Conservation (phyloP, 768 basidiomycete genomes). For the Goffeauzyma gilvescens region DNA sequence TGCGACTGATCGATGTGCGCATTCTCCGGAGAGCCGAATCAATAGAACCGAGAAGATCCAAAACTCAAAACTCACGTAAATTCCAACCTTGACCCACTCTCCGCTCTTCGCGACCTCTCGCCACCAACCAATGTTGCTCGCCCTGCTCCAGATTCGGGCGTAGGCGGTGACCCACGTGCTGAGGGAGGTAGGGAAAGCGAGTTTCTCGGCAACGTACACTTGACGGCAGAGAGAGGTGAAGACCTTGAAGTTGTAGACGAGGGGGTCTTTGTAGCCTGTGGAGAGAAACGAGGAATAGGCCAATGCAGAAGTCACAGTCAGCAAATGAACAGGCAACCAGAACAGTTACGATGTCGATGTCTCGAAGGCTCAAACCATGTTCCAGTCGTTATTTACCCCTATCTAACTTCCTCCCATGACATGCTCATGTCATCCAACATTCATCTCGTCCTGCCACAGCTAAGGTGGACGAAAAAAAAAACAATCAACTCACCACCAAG, state of each 20-base stretch:
- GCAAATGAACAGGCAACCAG: too few relatives aligned
- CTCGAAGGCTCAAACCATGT: too few relatives aligned
- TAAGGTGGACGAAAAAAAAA: too few relatives aligned
- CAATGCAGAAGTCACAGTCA: background rate
- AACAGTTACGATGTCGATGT: too few relatives aligned
- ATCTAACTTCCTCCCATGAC: too few relatives aligned
- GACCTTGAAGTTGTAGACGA: slow-evolving; percentile 31
- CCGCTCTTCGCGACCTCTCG: slow-evolving; percentile 21
- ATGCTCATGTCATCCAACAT: too few relatives aligned
- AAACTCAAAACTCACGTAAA: slow-evolving; percentile 22
- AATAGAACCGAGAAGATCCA: too few relatives aligned
- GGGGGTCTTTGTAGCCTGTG: slow-evolving; percentile 21
- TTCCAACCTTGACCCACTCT: slow-evolving; percentile 28
- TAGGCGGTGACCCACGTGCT: slow-evolving; percentile 25
- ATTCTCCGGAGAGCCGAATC: too few relatives aligned
- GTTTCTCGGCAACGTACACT: slow-evolving; percentile 31
- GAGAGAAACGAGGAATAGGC: background rate
- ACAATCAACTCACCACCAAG: slow-evolving; percentile 30
- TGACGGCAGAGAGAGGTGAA: slow-evolving; percentile 27
- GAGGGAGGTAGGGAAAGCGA: slow-evolving; percentile 28
- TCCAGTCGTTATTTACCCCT: too few relatives aligned
- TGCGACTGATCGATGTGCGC: too few relatives aligned
- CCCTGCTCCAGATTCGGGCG: slow-evolving; percentile 23
- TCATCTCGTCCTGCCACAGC: too few relatives aligned
- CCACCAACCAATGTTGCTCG: slow-evolving; percentile 20